A percentile compares a stretch with the other conserved stretches of the same genome.
phyloP scores from a whole-genome alignment of 2,329 filamentous ascomycete genomes.

The Didymella exigua region DNA sequence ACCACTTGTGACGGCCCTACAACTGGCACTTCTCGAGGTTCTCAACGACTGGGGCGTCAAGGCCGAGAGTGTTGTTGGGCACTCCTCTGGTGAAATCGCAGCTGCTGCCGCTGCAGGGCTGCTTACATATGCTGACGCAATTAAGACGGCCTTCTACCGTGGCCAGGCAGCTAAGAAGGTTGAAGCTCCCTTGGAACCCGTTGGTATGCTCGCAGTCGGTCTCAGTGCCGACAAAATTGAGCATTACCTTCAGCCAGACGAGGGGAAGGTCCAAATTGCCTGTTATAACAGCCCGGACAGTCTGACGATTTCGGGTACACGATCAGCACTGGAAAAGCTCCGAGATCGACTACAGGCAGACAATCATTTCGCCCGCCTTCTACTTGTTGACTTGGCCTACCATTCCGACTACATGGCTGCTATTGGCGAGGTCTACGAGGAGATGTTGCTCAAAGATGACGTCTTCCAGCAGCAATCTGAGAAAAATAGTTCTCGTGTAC shows the following conservation, averaged over 20 bases:
- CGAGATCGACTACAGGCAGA: too few species aligned
- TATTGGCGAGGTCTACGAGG: too few species aligned
- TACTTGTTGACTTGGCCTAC: too few species aligned
- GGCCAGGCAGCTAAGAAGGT: constrained; percentile 7
- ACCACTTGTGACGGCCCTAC: constrained; percentile 23
- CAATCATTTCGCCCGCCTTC: too few species aligned
- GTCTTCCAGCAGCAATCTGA: too few species aligned
- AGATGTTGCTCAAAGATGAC: too few species aligned
- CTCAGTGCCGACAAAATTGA: not conserved
- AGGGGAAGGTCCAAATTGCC: not conserved
- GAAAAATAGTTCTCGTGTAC: too few species aligned
- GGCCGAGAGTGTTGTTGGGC: constrained; percentile 16
- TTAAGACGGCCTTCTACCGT: constrained; percentile 10
- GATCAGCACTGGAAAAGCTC: too few species aligned
- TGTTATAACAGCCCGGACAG: constrained; percentile 46
- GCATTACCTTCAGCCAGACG: not conserved
- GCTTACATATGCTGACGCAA: not conserved
- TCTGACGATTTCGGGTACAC: not conserved
- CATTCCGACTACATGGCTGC: too few species aligned
- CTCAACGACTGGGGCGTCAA: constrained; percentile 16
- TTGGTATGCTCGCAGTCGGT: not conserved
- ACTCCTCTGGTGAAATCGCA: constrained; percentile 23
- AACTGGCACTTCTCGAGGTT: constrained; percentile 15
- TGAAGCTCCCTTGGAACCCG: not conserved
- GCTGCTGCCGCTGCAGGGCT: constrained; percentile 19